Base-by-base conservation (phyloP, 2,329 filamentous ascomycete species). In the Aspergillus piperis region DNA sequence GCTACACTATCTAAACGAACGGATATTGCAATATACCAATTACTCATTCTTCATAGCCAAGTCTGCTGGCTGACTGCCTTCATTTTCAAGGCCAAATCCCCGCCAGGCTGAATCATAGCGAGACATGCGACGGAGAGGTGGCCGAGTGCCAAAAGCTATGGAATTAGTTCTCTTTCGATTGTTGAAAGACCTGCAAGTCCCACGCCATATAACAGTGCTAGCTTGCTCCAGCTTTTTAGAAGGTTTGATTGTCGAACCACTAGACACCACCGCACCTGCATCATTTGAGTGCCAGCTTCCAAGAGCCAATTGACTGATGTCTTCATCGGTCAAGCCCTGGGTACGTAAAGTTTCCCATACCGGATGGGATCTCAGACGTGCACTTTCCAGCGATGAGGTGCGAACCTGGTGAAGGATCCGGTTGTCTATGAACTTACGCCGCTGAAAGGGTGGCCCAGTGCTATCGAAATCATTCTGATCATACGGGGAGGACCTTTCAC, bases 361-460 rank as follows among this genome's bases (percentile, higher is more conserved):
- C 3, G 65, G 66, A 5, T 62, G 60, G n/a, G 65, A 64, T 17
- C 70, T 70, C 11, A 72, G 59, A 1, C 64, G 66, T 50, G 64
- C 39, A 21, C 71, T 68, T 38, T 71, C 67, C 21, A 72, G 51
- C 1, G 65, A 65, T 1, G 71, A 75, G 30, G 68, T 71, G 8
- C 71, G 67, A 3, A 75, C 63, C 25, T 69, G 67, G 39, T 75
- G 70, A 0, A 73, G 68, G 36, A 73, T 65, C 72, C 72, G 74
- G 57, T 65, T 69, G 30, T 71, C 70, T 54, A 74, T 64, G 50
- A 71, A 73, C 7, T 57, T 17, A 32, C 8, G 23, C 10, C 25
- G 25, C 25, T 32, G 23, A n/a, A n/a, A n/a, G 44, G 21, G 30
- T 17, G 17, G 50, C 13, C 7, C 41, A 42, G 41, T 13, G 19